Evolutionary conservation across 2,329 filamentous ascomycete genomes (phyloP).

Genomic region (Verticillium albo-atrum): DNA sequence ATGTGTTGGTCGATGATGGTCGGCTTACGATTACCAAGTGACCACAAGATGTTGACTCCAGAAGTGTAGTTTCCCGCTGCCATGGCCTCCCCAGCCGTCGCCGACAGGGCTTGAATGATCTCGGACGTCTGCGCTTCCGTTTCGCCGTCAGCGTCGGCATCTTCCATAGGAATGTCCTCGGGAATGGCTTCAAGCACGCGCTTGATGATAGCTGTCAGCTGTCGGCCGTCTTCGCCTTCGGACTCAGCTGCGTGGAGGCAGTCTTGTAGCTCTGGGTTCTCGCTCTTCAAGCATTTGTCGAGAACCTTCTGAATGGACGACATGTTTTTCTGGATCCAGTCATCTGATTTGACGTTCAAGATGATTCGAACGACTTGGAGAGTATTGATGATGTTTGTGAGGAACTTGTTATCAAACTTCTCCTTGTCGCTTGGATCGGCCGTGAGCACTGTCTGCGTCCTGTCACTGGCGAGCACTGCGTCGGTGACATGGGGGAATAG

Average conservation of each 20-base stretch:
- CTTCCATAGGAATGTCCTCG: constrained; percentile 68
- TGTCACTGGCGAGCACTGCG: constrained; percentile 77
- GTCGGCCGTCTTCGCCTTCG: constrained; percentile 63
- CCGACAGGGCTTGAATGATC: constrained; percentile 78
- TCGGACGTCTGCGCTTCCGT: constrained; percentile 79
- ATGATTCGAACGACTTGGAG: constrained; percentile 89
- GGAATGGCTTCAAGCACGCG: constrained; percentile 87
- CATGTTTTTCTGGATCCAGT: constrained; percentile 83
- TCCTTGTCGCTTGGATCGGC: constrained; percentile 60
- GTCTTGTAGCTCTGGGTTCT: constrained; percentile 90
- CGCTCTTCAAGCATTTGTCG: constrained; percentile 83
- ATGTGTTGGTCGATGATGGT: constrained; percentile 89
- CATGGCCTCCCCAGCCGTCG: constrained; percentile 83
- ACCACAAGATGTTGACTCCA: constrained; percentile 91
- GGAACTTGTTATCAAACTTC: constrained; percentile 76
- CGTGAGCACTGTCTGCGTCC: constrained; percentile 57
- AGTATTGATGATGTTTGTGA: constrained; percentile 87
- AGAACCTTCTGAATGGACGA: constrained; percentile 78
- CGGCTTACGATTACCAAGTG: constrained; percentile 77
- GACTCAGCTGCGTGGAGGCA: constrained; percentile 75
- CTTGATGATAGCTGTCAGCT: constrained; percentile 70
- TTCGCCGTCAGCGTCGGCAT: constrained; percentile 79
- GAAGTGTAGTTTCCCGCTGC: constrained; percentile 77
- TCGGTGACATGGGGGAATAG: constrained; percentile 89
- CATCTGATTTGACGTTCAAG: constrained; percentile 79